Base-by-base conservation (phyloP, 306 rosid genomes). In the Inga oerstediana region DNA sequence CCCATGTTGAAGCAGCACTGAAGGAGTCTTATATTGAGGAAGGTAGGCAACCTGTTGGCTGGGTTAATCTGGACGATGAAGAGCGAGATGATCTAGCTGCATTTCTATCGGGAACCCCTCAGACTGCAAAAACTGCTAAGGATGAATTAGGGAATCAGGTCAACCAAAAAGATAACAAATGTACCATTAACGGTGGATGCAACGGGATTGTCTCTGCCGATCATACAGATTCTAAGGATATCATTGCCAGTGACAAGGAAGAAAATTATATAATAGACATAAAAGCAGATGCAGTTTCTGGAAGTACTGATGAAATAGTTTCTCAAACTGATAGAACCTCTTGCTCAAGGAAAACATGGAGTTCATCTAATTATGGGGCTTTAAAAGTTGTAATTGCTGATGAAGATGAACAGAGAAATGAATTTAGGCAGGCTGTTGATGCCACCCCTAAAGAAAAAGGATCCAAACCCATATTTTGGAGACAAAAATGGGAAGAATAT, bases 51-150 rank as follows among this genome's bases (percentile, higher is more conserved):
- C 93, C 98, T 19, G 88, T 92, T 78, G 87, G 88, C 70, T 96
- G 99, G 99, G 97, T 96, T 46, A 87, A 91, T 77, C 89, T 96
- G 41, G 92, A 93, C 69, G 91, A 93, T 82, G 97, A 92, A 44
- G 99, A 96, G 85, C 80, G 91, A 72, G 93, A 93, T 81, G 98
- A 96, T 89, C 86, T 96, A 48, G 99, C 97, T 61, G 97, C 97
- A 27, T 96, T 96, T 93, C 93, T 96, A 65, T 87, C 97, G 17
- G 97, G 99, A 79, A 89, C 90, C 16, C 76, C 87, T 70, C 90
- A 85, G 51, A 84, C 76, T 66, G 34, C 45, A 4, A 89, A 77
- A 80, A 83, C 71, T 56, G 68, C 79, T 20, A 88, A 84, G 79
- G 88, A 84, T 74, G 94, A 87, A 67, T 16, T 79, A 64, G 93